Evolutionary conservation across 768 basidiomycete species (phyloP).

Genomic region (Lentinula sp.): DNA sequence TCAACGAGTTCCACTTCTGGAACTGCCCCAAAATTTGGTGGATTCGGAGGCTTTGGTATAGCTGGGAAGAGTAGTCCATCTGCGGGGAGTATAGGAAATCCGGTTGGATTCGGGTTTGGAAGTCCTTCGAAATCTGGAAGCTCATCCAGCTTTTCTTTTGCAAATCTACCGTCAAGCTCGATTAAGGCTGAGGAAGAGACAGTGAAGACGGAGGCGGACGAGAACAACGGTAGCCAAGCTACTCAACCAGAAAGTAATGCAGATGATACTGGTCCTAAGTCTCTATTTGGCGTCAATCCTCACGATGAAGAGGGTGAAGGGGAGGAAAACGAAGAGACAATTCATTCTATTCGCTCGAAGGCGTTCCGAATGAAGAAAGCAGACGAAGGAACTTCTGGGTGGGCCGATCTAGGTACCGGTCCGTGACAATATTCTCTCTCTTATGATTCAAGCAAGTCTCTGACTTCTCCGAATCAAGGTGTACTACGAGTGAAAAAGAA

Average conservation of each 20-base stretch:
- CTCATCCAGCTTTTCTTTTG: neutral
- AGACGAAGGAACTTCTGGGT: constrained; percentile 37
- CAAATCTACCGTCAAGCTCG: neutral
- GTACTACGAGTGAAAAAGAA: constrained; percentile 70
- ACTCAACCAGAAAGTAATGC: constrained; percentile 11
- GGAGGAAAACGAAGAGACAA: constrained; percentile 74
- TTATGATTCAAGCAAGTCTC: neutral
- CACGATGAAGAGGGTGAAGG: constrained; percentile 75
- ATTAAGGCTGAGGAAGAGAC: neutral
- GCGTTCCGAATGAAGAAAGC: constrained; percentile 54
- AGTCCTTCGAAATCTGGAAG: constrained; percentile 26
- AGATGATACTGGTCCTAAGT: neutral
- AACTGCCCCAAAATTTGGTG: constrained; percentile 14
- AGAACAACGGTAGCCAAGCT: constrained; percentile 17
- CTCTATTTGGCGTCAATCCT: constrained; percentile 22
- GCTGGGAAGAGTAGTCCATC: constrained; percentile 18
- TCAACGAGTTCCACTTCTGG: constrained; percentile 6
- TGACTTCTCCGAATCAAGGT: constrained; percentile 30
- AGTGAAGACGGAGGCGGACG: constrained; percentile 13
- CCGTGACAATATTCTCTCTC: constrained; percentile 17
- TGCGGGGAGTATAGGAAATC: constrained; percentile 51
- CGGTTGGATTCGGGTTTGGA: constrained; percentile 58
- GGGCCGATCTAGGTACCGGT: constrained; percentile 70
- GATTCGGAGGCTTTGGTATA: constrained; percentile 18
- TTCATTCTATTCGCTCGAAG: constrained; percentile 52